Evolutionary conservation across 2,329 filamentous ascomycete genomes (phyloP).

Genomic region (Ophiostoma montium): DNA sequence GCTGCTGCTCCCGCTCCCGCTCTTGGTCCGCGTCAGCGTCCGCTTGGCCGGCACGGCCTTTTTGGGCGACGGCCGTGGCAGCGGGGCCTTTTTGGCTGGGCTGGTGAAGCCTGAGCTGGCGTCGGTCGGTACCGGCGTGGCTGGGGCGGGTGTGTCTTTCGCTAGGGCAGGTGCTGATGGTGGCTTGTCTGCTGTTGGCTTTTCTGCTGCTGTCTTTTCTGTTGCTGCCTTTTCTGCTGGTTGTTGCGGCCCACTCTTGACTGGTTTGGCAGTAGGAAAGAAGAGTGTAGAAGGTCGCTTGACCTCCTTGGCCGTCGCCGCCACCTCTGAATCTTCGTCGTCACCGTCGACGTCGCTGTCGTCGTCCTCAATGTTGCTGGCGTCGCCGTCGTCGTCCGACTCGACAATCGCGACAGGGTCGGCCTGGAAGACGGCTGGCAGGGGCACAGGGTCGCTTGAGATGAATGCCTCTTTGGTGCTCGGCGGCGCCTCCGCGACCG

Average conservation of each 20-base stretch:
- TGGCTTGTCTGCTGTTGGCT: too few relatives aligned
- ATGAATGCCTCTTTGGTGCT: too few relatives aligned
- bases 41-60: background rate
- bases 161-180: too few relatives aligned
- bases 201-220: background rate
- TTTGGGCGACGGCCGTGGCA: background rate
- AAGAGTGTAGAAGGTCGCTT: background rate
- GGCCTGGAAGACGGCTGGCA: constrained; percentile 6
- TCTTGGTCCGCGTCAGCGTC: background rate
- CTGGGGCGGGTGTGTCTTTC: too few relatives aligned
- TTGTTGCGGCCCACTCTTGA: too few relatives aligned
- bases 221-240: too few relatives aligned
- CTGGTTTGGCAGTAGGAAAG: background rate
- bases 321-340: background rate
- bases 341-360: background rate
- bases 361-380: background rate
- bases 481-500: too few relatives aligned
- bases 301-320: background rate
- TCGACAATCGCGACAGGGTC: constrained; percentile 1
- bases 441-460: background rate
- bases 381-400: constrained; percentile 1
- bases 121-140: too few relatives aligned
- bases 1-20: background rate
- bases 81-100: background rate
- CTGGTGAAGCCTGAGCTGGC: too few relatives aligned